These are phyloP conservation scores for Cladobotryum protrusum DNA, from an alignment of 2,329 filamentous ascomycete species.

Conservation along the genomic window DNA sequence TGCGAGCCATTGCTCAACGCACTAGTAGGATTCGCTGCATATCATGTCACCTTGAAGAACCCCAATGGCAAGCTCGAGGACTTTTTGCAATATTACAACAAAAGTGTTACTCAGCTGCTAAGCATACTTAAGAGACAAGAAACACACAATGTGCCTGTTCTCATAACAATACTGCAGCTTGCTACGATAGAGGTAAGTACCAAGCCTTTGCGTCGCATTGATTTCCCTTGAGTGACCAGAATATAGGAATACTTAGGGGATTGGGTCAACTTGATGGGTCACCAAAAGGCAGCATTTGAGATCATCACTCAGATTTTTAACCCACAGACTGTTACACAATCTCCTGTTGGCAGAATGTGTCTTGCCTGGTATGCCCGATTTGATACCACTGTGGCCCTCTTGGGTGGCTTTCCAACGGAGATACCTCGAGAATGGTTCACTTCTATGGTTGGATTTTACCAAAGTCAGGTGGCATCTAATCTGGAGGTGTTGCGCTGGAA, in stretches of 20 bases:
- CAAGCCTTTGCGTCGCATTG: too few relatives aligned
- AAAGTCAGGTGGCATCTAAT: constrained; percentile 49
- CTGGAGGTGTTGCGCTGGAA: constrained; percentile 60
- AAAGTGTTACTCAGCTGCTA: constrained; percentile 72
- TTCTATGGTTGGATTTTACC: constrained; percentile 56
- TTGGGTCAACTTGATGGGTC: constrained; percentile 88
- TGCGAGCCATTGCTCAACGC: constrained; percentile 80
- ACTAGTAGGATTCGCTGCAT: constrained; percentile 80
- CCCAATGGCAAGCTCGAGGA: constrained; percentile 68
- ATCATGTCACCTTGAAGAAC: constrained; percentile 69
- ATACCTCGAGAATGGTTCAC: constrained; percentile 75
- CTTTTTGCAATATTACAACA: constrained; percentile 87
- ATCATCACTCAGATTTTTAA: constrained; percentile 74
- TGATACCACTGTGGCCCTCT: constrained; percentile 75
- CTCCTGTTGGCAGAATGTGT: constrained; percentile 64
- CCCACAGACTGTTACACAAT: constrained; percentile 66
- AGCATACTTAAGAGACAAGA: constrained; percentile 64
- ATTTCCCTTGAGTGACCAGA: not conserved
- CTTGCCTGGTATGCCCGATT: constrained; percentile 88
- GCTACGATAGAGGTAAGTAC: constrained; percentile 82
- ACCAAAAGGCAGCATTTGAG: constrained; percentile 82
- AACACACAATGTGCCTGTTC: constrained; percentile 63
- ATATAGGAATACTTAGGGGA: constrained; percentile 85
- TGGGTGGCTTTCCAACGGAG: constrained; percentile 70
- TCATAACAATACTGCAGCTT: constrained; percentile 84